phyloP scores from a whole-genome alignment of 371 early-diverging fungal genomes.

The Basidiobolus meristosporus region DNA sequence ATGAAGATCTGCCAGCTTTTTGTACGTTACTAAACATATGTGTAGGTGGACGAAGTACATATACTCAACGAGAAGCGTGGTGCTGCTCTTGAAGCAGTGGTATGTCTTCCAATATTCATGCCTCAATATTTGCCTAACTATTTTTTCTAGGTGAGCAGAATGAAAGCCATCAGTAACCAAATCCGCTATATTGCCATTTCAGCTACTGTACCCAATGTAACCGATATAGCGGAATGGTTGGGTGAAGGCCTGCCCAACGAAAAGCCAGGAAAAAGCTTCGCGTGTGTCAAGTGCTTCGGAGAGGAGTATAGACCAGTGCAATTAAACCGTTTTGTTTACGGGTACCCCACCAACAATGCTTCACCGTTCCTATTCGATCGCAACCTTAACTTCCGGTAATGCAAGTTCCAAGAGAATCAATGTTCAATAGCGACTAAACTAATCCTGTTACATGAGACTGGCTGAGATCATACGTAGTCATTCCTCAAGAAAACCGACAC shows the following conservation, averaged over 20 bases:
- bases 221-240: slow-evolving; percentile 60
- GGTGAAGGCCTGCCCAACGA: slow-evolving; percentile 17
- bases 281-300: slow-evolving; percentile 29
- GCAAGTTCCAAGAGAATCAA: no score
- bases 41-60: no score
- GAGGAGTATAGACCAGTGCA: slow-evolving; percentile 66
- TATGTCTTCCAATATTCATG: no score
- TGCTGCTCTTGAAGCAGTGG: no score
- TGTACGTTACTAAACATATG: no score
- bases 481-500: slow-evolving; percentile 27
- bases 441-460: slow-evolving; percentile 25
- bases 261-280: slow-evolving; percentile 1
- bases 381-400: slow-evolving; percentile 41
- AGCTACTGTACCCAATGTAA: slow-evolving; percentile 75
- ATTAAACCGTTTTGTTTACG: slow-evolving; percentile 36
- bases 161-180: slow-evolving; percentile 11
- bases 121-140: no score
- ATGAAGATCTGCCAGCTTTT: no score
- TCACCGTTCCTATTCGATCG: slow-evolving; percentile 42
- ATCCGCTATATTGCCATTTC: slow-evolving; percentile 44
- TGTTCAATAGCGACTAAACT: not conserved
- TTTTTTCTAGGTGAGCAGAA: no score
- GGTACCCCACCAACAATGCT: slow-evolving; percentile 13
- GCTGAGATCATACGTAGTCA: slow-evolving; percentile 30
- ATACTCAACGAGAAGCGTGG: no score